Base-by-base conservation (phyloP, 441 rosid species). In the Aquilaria agallochum region DNA sequence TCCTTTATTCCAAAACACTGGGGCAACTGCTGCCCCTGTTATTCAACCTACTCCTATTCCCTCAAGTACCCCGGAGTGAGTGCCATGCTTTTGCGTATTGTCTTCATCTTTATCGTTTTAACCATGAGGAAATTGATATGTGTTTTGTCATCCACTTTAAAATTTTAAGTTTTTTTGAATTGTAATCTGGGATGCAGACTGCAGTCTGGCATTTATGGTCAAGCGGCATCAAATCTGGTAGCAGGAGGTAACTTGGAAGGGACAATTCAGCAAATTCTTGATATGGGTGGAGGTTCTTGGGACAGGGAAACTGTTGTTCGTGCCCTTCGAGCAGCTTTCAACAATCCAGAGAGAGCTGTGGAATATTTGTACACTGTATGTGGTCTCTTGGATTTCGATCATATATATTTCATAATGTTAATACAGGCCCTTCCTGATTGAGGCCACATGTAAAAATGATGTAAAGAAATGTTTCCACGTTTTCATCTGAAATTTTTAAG, bases 271-370 rank as follows among this genome's bases (percentile, higher is more conserved):
- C 90, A 94, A 66, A 94, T 94, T 74, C 79, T 94, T 74, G 97
- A 90, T 66, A 89, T 94, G 90, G 98, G 98, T 63, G 97, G 96
- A 66, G 97, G 97, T 46, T 78, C 77, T 30, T 90, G 98, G 98
- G 93, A 89, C 64, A 87, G 90, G 66, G 95, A 89, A 9, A 85
- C 85, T 58, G 93, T 90, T 69, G 76, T 84, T 49, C 92, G 87
- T 31, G 97, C 98, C 58, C 91, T 94, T 63, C 92, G 92, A 49
- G 98, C 98, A 59, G 98, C 97, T 53, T 94, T 56, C 72, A 94
- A 90, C 79, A 90, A 90, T 65, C 98, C 97, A 0, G 96, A 87
- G 77, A 85, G 98, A 72, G 98, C 98, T 69, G 95, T 94, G 68
- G 98, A 94, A 76, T 94, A 94, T 77, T 77, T 94, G 60, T 94